Percentiles rank a stretch among this genome's conserved stretches.
These are phyloP conservation scores for Polygonum maritimum DNA, from an alignment of 148 eudicot genomes.

Conservation along the genomic window DNA sequence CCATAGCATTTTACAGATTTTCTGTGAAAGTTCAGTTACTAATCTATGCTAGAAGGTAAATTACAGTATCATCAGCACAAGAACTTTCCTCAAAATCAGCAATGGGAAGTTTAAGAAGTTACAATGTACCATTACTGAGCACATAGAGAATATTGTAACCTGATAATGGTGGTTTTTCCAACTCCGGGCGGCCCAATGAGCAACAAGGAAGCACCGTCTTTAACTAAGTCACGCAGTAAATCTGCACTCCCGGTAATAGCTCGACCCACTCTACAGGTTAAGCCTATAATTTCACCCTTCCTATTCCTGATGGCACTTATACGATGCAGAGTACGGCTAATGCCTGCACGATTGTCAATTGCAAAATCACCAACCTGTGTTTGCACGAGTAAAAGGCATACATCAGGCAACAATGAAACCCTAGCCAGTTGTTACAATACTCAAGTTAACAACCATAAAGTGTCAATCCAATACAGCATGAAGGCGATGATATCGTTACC, in stretches of 20 bases:
- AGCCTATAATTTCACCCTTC: conserved; percentile 73
- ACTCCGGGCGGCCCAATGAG: conserved; percentile 99
- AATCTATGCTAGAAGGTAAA: background rate
- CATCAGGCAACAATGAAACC: background rate
- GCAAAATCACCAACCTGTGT: conserved; percentile 96
- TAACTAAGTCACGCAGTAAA: conserved; percentile 68
- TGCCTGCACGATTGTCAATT: conserved; percentile 86
- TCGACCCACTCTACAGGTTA: conserved; percentile 94
- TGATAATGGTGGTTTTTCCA: conserved; percentile 93
- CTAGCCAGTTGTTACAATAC: background rate
- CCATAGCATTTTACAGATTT: background rate
- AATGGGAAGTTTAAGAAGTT: background rate
- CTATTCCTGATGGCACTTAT: conserved; percentile 92
- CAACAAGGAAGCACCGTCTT: conserved; percentile 87
- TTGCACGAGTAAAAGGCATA: conserved; percentile 1
- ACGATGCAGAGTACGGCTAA: conserved; percentile 85
- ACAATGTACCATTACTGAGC: background rate
- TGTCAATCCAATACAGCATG: background rate
- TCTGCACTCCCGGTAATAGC: conserved; percentile 93
- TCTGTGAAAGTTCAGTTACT: background rate
- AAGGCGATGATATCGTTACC: conserved; percentile 29
- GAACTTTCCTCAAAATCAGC: background rate
- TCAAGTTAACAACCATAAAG: background rate
- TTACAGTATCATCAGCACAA: background rate
- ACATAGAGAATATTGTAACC: conserved; percentile 31